Evolutionary conservation across 2,329 filamentous ascomycete species (phyloP).

Genomic region (Coccinonectria pachysandricola): DNA sequence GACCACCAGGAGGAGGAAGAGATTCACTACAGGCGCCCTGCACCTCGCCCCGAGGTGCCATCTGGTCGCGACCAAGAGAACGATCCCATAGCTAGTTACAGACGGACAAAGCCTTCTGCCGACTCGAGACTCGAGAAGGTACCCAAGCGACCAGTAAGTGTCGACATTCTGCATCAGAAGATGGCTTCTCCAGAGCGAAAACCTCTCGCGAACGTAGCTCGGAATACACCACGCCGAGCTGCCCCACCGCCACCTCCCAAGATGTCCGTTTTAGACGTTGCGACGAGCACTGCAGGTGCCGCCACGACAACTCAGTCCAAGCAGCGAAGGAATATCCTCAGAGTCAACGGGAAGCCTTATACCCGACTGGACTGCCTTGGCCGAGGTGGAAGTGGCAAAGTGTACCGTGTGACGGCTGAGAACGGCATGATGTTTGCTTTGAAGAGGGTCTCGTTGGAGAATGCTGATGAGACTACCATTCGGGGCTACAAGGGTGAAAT

Average conservation of each 20-base stretch:
- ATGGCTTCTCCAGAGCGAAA: slow-evolving; percentile 45
- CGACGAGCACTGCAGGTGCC: slow-evolving; percentile 73
- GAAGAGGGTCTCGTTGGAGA: slow-evolving; percentile 84
- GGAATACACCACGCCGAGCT: slow-evolving; percentile 65
- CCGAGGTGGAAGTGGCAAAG: slow-evolving; percentile 83
- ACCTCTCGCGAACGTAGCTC: slow-evolving; percentile 41
- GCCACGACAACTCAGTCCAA: slow-evolving; percentile 60
- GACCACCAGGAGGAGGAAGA: slow-evolving; percentile 26
- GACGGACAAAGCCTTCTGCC: slow-evolving; percentile 45
- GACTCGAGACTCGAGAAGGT: slow-evolving; percentile 47
- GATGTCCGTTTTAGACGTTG: slow-evolving; percentile 91
- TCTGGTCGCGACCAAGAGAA: slow-evolving; percentile 76
- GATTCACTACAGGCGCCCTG: slow-evolving; percentile 35
- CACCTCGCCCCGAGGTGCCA: slow-evolving; percentile 42
- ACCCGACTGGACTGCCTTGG: slow-evolving; percentile 85
- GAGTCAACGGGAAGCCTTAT: slow-evolving; percentile 84
- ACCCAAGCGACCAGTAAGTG: slow-evolving; percentile 38
- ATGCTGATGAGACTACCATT: slow-evolving; percentile 75
- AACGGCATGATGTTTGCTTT: slow-evolving; percentile 92
- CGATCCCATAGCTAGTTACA: slow-evolving; percentile 60
- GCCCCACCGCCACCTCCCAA: slow-evolving; percentile 82
- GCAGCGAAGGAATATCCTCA: slow-evolving; percentile 73
- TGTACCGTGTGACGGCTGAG: slow-evolving; percentile 94
- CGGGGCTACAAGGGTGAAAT: slow-evolving; percentile 92
- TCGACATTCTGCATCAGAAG: slow-evolving; percentile 29